Base-by-base conservation (phyloP, 1,284 basidiomycete genomes). In the Prillingera fragicola region DNA sequence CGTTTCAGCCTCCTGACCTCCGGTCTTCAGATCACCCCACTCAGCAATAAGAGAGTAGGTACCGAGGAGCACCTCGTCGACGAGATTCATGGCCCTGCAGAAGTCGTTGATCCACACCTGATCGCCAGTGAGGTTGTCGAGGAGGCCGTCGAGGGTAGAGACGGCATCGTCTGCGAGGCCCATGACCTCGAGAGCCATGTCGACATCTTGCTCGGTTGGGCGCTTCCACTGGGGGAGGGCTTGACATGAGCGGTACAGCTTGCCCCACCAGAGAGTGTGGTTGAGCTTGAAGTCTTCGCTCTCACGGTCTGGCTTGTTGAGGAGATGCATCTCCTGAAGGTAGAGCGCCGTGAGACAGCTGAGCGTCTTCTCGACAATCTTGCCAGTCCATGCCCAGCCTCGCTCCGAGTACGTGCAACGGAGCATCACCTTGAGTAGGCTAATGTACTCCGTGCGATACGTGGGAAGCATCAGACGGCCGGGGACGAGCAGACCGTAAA, bases 221-320 rank as follows among this genome's bases (percentile, higher is more conserved):
- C 61, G 78, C 62, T 94, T 90, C 94, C 95, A 98, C 49, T 87
- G 80, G 18, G 94, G 78, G 49, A 81, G 77, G 37, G 91, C 83
- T 41, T 95, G 85, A 54, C 83, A 77, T 7, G 83, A 75, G 43
- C 85, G 80, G 70, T 86, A 91, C 45, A 87, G 72, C 50, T 80
- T 80, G 22, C 92, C 92, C 91, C 92, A 96, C 46, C 82, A 77
- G 8, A 79, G 71, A 49, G 83, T 84, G 58, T 91, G 85, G 48
- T 81, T 78, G 36, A 73, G 74, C 52, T 84, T 77, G 63, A 91
- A 88, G 38, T 78, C 87, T 56, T 82, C 75, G 52, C 81, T 80
- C 24, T 81, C 69, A 86, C 89, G 92, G 60, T 85, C 83, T n/a
- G 82, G 78, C 2, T 77, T 73, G 64, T 97, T 94, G 47, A 94